Percentiles rank a stretch among this genome's conserved stretches.
These are phyloP conservation scores for Candida bentonensis DNA, from an alignment of 805 yeast genomes.

Conservation along the genomic window DNA sequence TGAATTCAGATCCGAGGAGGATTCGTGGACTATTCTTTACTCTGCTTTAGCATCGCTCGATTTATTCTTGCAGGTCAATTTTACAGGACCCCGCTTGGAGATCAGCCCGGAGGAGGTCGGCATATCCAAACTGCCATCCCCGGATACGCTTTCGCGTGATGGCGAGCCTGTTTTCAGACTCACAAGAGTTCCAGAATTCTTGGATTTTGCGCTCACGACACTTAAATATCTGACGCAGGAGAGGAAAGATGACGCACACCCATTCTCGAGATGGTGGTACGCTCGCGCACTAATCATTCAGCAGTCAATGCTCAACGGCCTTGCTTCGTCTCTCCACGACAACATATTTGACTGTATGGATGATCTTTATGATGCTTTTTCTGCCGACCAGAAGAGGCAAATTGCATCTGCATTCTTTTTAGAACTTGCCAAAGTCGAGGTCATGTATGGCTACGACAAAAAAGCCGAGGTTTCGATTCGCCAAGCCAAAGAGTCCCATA, in stretches of 20 bases:
- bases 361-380: conserved; percentile 14
- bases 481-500: conserved; percentile 32
- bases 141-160: conserved; percentile 29
- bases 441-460: conserved; percentile 19
- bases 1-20: neutral
- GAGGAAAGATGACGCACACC: conserved; percentile 9
- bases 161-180: conserved; percentile 66
- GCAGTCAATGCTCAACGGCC: conserved; percentile 18
- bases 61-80: conserved; percentile 59
- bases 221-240: conserved; percentile 28
- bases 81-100: conserved; percentile 56
- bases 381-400: conserved; percentile 10
- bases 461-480: conserved; percentile 13
- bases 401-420: conserved; percentile 36
- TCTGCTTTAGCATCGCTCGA: conserved; percentile 27
- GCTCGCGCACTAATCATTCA: conserved; percentile 22
- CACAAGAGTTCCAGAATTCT: conserved; percentile 34
- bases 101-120: conserved; percentile 2
- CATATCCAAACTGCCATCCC: conserved; percentile 22
- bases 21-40: neutral
- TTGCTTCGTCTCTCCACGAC: conserved; percentile 17
- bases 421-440: conserved; percentile 46
- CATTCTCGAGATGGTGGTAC: conserved; percentile 17
- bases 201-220: conserved; percentile 29
- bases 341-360: conserved; percentile 11